phyloP scores from a whole-genome alignment of 371 early-diverging fungal species.

The Rhizomucor pusillus region DNA sequence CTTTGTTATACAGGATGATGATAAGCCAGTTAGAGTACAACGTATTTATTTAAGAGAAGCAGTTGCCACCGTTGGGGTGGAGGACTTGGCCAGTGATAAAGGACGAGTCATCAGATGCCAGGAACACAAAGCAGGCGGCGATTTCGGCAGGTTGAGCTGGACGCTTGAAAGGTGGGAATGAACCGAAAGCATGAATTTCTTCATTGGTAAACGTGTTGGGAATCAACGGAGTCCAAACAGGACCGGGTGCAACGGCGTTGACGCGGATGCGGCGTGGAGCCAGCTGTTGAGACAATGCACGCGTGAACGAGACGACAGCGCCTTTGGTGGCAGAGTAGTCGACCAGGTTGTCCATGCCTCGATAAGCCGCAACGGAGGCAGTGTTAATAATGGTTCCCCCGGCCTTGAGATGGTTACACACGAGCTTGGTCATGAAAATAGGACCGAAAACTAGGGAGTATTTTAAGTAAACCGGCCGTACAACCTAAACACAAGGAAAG shows the following conservation, averaged over 20 bases:
- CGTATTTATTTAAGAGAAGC: no score
- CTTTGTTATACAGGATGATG: no score
- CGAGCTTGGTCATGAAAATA: constrained; percentile 55
- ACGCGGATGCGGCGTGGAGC: constrained; percentile 60
- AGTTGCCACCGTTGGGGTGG: constrained; percentile 52
- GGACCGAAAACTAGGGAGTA: constrained; percentile 47
- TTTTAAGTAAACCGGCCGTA: neutral
- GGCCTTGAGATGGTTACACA: constrained; percentile 45
- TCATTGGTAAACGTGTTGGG: constrained; percentile 63
- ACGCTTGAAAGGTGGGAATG: constrained; percentile 68
- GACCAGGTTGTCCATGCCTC: constrained; percentile 53
- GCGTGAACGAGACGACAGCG: constrained; percentile 58
- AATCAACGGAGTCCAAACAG: constrained; percentile 67
- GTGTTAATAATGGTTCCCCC: constrained; percentile 55
- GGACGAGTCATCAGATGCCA: constrained; percentile 59
- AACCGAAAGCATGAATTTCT: constrained; percentile 62
- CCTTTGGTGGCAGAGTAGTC: constrained; percentile 61
- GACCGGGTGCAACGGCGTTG: constrained; percentile 67
- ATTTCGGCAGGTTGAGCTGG: constrained; percentile 66
- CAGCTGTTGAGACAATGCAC: constrained; percentile 59
- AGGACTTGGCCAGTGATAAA: constrained; percentile 66
- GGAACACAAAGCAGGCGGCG: constrained; percentile 61
- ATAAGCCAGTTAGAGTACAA: no score
- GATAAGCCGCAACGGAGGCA: constrained; percentile 60
- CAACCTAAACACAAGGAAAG: constrained; percentile 7